These are phyloP conservation scores for Leccinum huronense DNA, from an alignment of 1,284 basidiomycete species.

Conservation along the genomic window DNA sequence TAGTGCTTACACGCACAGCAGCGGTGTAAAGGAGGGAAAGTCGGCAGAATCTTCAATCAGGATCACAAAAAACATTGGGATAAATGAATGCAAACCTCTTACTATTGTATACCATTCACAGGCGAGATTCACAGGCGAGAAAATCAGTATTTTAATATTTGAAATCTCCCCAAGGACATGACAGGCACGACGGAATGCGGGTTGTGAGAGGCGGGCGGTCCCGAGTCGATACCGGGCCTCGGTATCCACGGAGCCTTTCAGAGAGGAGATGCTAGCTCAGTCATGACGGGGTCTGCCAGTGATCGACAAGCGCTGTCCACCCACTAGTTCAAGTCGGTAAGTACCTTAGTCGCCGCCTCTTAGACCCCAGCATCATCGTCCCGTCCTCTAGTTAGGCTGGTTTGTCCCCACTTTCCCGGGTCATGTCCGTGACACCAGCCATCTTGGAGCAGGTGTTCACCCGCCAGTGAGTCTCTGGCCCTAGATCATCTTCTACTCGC, in stretches of 20 bases:
- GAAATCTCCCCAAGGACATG: background rate
- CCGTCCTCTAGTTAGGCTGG: background rate
- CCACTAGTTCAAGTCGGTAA: background rate
- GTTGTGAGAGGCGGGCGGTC: background rate
- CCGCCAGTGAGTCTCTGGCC: constrained; percentile 20
- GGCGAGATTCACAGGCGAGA: too few relatives aligned
- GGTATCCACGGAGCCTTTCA: background rate
- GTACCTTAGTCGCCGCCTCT: background rate
- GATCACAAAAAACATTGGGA: background rate
- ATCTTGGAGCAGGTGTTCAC: constrained; percentile 13
- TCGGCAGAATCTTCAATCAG: background rate
- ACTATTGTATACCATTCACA: background rate
- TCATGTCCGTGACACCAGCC: constrained; percentile 14
- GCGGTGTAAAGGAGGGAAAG: background rate
- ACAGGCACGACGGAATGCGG: background rate
- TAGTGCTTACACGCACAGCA: background rate
- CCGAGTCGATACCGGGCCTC: background rate
- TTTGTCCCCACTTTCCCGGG: background rate
- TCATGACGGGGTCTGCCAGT: background rate
- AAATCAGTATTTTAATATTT: background rate
- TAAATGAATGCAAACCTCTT: too few relatives aligned
- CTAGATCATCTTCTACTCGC: background rate
- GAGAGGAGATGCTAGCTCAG: background rate
- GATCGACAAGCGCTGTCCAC: background rate
- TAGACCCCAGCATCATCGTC: background rate